Conservation (phyloP, 306 rosid species). For the Vigna angularis region DNA sequence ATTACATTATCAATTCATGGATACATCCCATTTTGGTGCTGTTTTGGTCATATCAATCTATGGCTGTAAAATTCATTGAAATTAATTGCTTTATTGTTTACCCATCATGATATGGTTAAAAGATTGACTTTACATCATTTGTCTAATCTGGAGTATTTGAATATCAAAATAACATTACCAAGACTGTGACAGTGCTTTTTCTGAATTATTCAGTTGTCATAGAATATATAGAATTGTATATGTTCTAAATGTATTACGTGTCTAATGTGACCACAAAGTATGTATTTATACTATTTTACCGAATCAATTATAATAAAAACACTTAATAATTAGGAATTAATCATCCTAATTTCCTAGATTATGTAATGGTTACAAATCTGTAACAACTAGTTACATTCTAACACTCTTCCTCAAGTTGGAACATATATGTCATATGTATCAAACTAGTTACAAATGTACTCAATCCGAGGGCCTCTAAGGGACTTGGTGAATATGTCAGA, state of each 20-base stretch:
- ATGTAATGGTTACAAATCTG: no score
- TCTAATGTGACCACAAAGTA: no score
- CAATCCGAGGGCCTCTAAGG: background rate
- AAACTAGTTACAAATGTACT: background rate
- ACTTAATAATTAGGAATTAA: no score
- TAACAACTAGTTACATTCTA: no score
- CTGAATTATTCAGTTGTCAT: conserved; percentile 41
- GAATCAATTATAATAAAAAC: no score
- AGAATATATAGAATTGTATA: no score
- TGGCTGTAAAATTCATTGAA: conserved; percentile 9
- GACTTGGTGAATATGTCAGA: background rate
- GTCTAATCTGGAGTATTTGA: conserved; percentile 36
- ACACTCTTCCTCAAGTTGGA: no score
- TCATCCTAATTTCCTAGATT: no score
- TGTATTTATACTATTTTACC: no score
- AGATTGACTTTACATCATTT: conserved; percentile 28
- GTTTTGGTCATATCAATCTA: conserved; percentile 8
- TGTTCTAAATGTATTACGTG: no score
- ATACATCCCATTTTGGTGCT: conserved; percentile 27
- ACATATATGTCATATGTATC: background rate
- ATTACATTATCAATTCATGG: conserved; percentile 26
- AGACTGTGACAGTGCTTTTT: conserved; percentile 32
- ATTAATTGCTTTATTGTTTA: conserved; percentile 24
- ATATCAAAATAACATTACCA: conserved; percentile 18
- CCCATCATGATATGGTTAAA: conserved; percentile 14